Base-by-base conservation (phyloP, 2,329 filamentous ascomycete species). In the Aspergillus glaucus region DNA sequence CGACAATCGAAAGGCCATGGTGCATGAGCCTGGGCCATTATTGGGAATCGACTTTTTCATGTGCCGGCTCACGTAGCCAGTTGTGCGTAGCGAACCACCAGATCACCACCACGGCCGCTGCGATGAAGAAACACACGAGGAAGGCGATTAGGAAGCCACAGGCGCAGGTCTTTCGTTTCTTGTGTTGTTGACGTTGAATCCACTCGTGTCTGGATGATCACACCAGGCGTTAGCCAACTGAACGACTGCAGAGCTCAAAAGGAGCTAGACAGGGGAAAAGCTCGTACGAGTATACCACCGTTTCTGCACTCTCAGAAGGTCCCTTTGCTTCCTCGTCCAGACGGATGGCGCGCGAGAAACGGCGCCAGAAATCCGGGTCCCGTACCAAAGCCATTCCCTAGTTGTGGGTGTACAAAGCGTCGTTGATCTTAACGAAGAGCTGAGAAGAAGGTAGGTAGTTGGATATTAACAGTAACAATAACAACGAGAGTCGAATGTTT, bases 311-410 rank as follows among this genome's bases (percentile, higher is more conserved):
- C 10, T 57, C 53, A 19, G 46, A 26, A 4, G 51, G 40, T 8
- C 56, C 53, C 41, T 62, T 65, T 3, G 62, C 61, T 54, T 76
- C 72, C 57, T 81, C 79, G 54, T 81, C 77, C 45, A 73, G 64
- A 59, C 81, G 79, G 1, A 81, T 77, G 34, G 80, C 80, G 45
- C 71, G 64, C 50, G 76, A 79, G 69, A 82, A 82, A 57, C 79
- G 76, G 48, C 75, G 74, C 80, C 79, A 83, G 67, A 82, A 83
- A 44, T 70, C 72, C 21, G 79, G 79, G 58, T 83, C 80, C 53
- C 74, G 75, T 50, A 78, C 71, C 42, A 70, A 68, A n/a, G 73
- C 71, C 76, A 78, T 78, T 10, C 37, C 40, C 40, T 12, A 24
- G 28, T 5, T 51, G 14, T 14, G 14, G 34, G 12, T 19, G 28